Evolutionary conservation across 176 grass and related monocot species (phyloP), one percentile per base, ranked within the genome.

Genomic region (Elaeis guineensis): DNA sequence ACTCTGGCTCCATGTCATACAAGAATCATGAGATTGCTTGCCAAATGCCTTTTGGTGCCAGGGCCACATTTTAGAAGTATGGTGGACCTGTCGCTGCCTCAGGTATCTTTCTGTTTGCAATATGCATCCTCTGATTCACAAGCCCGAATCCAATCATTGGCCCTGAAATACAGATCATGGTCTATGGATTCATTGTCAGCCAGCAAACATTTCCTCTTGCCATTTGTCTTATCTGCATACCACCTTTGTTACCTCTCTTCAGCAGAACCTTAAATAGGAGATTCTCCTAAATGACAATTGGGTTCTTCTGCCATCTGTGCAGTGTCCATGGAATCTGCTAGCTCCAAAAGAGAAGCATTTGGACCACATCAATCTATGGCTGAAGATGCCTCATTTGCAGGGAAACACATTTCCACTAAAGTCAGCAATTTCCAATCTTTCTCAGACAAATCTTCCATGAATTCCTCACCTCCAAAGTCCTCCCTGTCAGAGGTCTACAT

Each of bases 21-120:
- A 98, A 58, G 29, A 78, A 76, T 1, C 88, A 72, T 5, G 81
- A 83, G n/a, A 97, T 88, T 1, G 54, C 75, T 21, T 69, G 15
- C 92, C 87, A 97, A 4, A 80, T 54, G 8, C 84, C 83, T 62
- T 73, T 85, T 55, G 94, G 88, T 51, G 88, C 71, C 21, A 83
- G 64, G 4, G 92, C 82, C 17, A 92, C 88, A 49, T 93, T 98
- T 60, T 83, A 98, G 54, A 98, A 98, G 50, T 72, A 93, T 0
- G 94, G 94, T 21, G 82, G 85, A 1, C 94, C 94, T n/a, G 52
- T 49, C 53, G 79, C 88, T 23, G 66, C 35, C 17, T 67, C 26
- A n/a, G 76, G 82, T 16, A 93, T 57, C 0, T 19, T 56, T 72
- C 93, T 87, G 0, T 25, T 15, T 3, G 66, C 17, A 19, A 63